phyloP scores from a whole-genome alignment of 2,329 filamentous ascomycete species.

The Fusarium nematophilum region DNA sequence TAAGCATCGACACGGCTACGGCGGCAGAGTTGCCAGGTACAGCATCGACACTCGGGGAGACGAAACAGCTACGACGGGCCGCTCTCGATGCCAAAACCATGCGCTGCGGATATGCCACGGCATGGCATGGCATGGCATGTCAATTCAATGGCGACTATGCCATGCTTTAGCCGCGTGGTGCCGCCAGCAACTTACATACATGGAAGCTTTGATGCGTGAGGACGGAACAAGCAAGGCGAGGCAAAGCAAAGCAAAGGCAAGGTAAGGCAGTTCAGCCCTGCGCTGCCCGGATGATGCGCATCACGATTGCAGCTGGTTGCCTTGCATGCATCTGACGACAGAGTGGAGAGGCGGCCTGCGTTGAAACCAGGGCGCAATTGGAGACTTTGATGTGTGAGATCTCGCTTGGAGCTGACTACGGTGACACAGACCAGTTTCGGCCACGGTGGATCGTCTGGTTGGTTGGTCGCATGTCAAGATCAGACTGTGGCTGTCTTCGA shows the following conservation, averaged over 20 bases:
- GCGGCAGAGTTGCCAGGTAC: too few relatives aligned
- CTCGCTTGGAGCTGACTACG: constrained; percentile 4
- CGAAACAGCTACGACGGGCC: too few relatives aligned
- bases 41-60: too few relatives aligned
- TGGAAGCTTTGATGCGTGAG: neutral
- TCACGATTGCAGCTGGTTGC: constrained; percentile 36
- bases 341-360: constrained; percentile 23
- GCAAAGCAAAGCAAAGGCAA: neutral
- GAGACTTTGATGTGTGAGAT: constrained; percentile 7
- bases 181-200: neutral
- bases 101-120: constrained; percentile 4
- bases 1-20: too few relatives aligned
- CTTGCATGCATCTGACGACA: constrained; percentile 29
- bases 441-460: neutral
- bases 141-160: constrained; percentile 10
- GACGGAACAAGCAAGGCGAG: neutral
- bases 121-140: constrained; percentile 14
- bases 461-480: neutral
- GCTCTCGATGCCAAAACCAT: constrained; percentile 17
- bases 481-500: neutral
- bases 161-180: constrained; percentile 7
- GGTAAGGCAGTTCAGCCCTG: constrained; percentile 7
- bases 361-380: constrained; percentile 7
- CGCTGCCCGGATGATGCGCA: constrained; percentile 33
- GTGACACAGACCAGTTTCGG: constrained; percentile 16